Percentiles rank a stretch among this genome's conserved stretches.
These are phyloP conservation scores for Russula lepida DNA, from an alignment of 768 basidiomycete genomes.

Conservation along the genomic window DNA sequence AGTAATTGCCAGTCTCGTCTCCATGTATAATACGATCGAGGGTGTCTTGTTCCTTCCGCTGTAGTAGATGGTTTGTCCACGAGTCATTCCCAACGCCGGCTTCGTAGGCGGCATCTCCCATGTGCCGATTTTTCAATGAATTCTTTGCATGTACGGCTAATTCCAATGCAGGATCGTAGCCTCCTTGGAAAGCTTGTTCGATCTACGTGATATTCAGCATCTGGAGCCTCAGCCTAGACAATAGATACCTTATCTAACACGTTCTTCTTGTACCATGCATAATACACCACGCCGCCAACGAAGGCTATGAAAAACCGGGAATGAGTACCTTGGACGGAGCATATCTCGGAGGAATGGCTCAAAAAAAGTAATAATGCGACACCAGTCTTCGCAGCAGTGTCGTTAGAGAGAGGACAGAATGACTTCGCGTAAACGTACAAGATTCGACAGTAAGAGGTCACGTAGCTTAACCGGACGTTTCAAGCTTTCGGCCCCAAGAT, in stretches of 20 bases:
- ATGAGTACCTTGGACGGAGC: neutral
- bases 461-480: neutral
- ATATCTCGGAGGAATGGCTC: neutral
- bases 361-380: neutral
- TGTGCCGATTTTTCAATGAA: constrained; percentile 24
- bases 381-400: neutral
- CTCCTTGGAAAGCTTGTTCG: constrained; percentile 64
- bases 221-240: neutral
- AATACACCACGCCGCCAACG: constrained; percentile 61
- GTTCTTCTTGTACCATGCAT: constrained; percentile 74
- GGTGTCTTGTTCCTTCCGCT: constrained; percentile 63
- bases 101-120: constrained; percentile 25
- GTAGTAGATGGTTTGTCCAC: constrained; percentile 57
- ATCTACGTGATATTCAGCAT: constrained; percentile 40
- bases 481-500: neutral
- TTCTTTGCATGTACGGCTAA: constrained; percentile 43
- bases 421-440: neutral
- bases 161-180: constrained; percentile 79
- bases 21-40: constrained; percentile 78
- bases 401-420: neutral
- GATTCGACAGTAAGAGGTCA: neutral
- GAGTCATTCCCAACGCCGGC: constrained; percentile 34
- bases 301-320: constrained; percentile 38
- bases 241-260: constrained; percentile 63
- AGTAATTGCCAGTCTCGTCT: constrained; percentile 62